Base-by-base conservation (phyloP, 2,329 filamentous ascomycete genomes). In the Fusarium succisae region DNA sequence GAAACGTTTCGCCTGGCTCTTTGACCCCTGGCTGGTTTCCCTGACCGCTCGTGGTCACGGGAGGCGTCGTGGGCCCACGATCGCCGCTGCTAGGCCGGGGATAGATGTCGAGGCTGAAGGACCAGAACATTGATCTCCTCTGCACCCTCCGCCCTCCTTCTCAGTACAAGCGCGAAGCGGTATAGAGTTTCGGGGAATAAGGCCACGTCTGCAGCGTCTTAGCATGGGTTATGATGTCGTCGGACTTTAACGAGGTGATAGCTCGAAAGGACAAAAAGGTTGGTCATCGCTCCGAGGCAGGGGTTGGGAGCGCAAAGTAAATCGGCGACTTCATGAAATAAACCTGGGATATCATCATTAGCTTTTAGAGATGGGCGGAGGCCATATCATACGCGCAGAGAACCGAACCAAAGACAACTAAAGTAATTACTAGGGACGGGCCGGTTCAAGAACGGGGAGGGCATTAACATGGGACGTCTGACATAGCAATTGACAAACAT, bases 11-110 rank as follows among this genome's bases (percentile, higher is more conserved):
- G 61, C 61, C 60, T 72, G 59, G 68, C 56, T 69, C 53, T 37
- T 58, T 61, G 66, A 65, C 63, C 61, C 62, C 63, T 59, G 66
- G 65, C 50, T 65, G 66, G 57, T 69, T 65, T 74, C 72, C 69
- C 71, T 77, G 77, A 78, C 75, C 77, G 77, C 74, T 70, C 48
- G 64, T 72, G 74, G 74, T 79, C 77, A 78, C 77, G 72, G 75
- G 77, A 73, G 66, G 66, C 41, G 45, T 66, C 73, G 54, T 72
- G 66, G 74, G 69, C 74, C 63, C 70, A 78, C 71, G 77, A 78
- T 78, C 77, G 73, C 66, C 77, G 71, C 64, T 70, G 60, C 76
- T 78, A 78, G 70, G 71, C 75, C 51, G 67, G 70, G 77, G 75
- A 54, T 41, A 71, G 38, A 47, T 63, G 59, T 70, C 73, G 44